Evolutionary conservation across 345 rosid genomes (phyloP).

Genomic region (Eucalyptus paniculata): DNA sequence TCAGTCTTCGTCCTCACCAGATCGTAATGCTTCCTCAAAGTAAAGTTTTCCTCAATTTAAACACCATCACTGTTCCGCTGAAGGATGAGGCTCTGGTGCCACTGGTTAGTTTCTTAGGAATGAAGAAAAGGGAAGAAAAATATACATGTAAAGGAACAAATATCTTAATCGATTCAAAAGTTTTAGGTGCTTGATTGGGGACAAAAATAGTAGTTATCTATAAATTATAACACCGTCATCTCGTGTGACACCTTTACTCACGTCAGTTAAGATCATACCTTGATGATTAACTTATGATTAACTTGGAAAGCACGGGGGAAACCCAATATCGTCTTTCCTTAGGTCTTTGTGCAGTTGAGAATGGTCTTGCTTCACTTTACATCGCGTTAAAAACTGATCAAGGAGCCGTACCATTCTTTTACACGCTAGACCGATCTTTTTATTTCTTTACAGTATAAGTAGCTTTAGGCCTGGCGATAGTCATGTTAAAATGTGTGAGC

Average conservation of each 20-base stretch:
- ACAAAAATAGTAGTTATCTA: fast-evolving
- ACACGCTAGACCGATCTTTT: background rate
- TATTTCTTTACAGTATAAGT: background rate
- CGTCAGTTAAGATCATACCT: fast-evolving
- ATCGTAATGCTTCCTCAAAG: too few relatives aligned
- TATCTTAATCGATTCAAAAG: background rate
- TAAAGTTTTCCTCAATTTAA: too few relatives aligned
- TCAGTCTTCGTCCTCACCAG: background rate
- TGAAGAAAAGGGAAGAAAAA: too few relatives aligned
- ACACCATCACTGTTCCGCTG: background rate
- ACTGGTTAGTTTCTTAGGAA: background rate
- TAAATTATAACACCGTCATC: fast-evolving
- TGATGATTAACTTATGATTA: too few relatives aligned
- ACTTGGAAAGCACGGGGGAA: background rate
- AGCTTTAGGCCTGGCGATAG: background rate
- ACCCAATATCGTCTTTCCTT: background rate
- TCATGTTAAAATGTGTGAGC: too few relatives aligned
- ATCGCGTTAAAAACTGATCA: background rate
- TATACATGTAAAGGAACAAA: background rate
- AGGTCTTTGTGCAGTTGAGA: background rate
- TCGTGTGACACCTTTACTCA: too few relatives aligned
- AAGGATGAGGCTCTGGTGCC: background rate
- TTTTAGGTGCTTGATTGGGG: background rate
- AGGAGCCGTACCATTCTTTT: background rate
- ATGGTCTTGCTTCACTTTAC: background rate